These are phyloP conservation scores for Zychaea mexicana DNA, from an alignment of 371 early-diverging fungal species.

Conservation along the genomic window DNA sequence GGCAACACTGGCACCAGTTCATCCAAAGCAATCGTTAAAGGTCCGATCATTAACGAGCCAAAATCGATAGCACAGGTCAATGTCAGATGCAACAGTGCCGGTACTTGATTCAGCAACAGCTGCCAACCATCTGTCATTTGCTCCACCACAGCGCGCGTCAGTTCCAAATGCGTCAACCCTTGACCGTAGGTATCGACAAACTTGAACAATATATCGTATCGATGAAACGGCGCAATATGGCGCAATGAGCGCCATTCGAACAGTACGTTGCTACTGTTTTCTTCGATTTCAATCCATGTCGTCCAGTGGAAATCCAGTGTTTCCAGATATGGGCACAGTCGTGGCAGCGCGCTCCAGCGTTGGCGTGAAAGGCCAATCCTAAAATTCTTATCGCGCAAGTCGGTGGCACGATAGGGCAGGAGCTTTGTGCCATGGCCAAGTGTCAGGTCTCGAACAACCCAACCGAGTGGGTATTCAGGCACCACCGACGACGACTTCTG, in stretches of 20 bases:
- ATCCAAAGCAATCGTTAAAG: not conserved
- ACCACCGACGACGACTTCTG: not conserved
- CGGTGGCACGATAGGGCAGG: not conserved
- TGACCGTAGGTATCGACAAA: not conserved
- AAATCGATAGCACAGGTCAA: slow-evolving; percentile 1
- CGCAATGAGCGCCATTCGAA: slow-evolving; percentile 4
- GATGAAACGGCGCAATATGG: slow-evolving; percentile 3
- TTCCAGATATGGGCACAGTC: slow-evolving; percentile 7
- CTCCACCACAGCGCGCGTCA: slow-evolving; percentile 2
- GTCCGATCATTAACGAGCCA: slow-evolving; percentile 2
- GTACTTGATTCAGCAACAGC: not conserved
- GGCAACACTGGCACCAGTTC: not conserved
- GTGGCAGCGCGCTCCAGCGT: not conserved
- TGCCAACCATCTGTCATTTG: not conserved
- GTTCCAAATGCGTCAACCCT: not conserved
- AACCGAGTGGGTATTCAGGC: not conserved
- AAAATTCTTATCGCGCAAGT: slow-evolving; percentile 7
- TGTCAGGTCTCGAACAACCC: not conserved
- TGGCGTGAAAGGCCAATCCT: not conserved
- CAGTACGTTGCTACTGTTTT: not conserved
- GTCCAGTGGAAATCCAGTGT: slow-evolving; percentile 12
- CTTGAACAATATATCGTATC: not conserved
- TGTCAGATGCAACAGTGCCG: not conserved
- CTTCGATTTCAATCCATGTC: slow-evolving; percentile 7
- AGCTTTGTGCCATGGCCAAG: not conserved